Base-by-base conservation (phyloP, 257 asterid species). In the Euphrasia confusa region DNA sequence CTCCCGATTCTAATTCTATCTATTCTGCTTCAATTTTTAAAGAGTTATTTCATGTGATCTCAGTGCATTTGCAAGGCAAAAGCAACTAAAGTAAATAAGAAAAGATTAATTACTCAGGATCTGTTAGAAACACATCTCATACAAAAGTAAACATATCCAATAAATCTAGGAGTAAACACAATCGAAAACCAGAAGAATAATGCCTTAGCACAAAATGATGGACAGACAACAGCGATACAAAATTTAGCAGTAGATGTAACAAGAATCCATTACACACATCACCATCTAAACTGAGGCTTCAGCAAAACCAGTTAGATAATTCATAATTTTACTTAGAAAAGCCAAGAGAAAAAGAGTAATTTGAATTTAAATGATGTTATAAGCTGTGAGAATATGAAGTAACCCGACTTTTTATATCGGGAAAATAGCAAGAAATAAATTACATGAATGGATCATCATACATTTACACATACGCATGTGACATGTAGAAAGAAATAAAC, bases 91-190 rank as follows among this genome's bases (percentile, higher is more conserved):
- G 1, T 33, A 7, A 5, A 4, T 4, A 33, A 7, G 39, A 33
- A 33, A 33, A 33, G 1, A 33, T 33, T 33, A 33, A 6, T 33
- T 4, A 33, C 7, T 33, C 40, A 35, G 40, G 40, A 7, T 42
- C 14, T 42, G 13, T 9, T 7, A 53, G 24, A 26, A 53, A 52
- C 3, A 13, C 30, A 55, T 14, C 55, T 47, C 5, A 27, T n/a
- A 49, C 1, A 40, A 21, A 58, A 15, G 55, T 50, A 14, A 50
- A 50, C 12, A 65, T 65, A 47, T 21, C 60, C 40, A n/a, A 57
- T 54, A 53, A 71, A 60, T 52, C 58, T 42, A 44, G 40, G 35
- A 12, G 55, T 44, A 49, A 58, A 59, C 54, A n/a, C 68, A 53
- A 8, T 47, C 14, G 18, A 2, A 2, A 40, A 57, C 10, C 40